Base-by-base conservation (phyloP, 352 stramenopile genomes). In the Hyaloperonospora arabidopsidis region DNA sequence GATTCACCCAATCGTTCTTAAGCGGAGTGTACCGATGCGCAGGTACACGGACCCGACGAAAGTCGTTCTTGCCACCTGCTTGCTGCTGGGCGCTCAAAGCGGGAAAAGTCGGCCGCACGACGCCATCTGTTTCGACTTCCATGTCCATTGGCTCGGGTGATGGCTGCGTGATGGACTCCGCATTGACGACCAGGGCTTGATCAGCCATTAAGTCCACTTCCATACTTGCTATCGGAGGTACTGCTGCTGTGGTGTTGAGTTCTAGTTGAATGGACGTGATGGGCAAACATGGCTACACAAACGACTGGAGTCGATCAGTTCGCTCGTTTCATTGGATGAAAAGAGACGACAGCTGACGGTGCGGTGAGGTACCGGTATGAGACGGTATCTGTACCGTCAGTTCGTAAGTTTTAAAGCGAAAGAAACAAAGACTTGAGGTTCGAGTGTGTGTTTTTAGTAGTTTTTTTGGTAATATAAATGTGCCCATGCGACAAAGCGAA, bases 1-100 rank as follows among this genome's bases (percentile, higher is more conserved):
- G 95, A 68, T 97, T 95, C 51, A 98, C 91, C 97, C 97, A 99
- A 68, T 97, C 87, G 59, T 98, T 97, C 57, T 97, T 93, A n/a
- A 99, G 81, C 49, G 97, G 97, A 40, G 96, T 99, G 70, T 98
- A 98, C 47, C 96, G 87, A 72, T 99, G 92, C 13, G 93, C 79
- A 4, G 96, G 96, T 70, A 97, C 97, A 58, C 95, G 87, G 32
- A 99, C 85, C 41, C 95, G 87, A 53, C 96, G 89, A 65, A 98
- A 98, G 68, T 98, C 95, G 52, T 95, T 89, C 65, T 95, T 97
- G 55, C 89, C 91, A 45, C 82, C 81, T 5, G 70, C 68, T 53
- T 68, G 48, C 51, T 90, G 70, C 73, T 93, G 84, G 17, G 79
- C 80, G 39, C 70, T 88, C 46, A 93, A 68, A 18, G 83, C 80